Evolutionary conservation across 768 basidiomycete genomes (phyloP).

Genomic region (Tulasnella calospora): DNA sequence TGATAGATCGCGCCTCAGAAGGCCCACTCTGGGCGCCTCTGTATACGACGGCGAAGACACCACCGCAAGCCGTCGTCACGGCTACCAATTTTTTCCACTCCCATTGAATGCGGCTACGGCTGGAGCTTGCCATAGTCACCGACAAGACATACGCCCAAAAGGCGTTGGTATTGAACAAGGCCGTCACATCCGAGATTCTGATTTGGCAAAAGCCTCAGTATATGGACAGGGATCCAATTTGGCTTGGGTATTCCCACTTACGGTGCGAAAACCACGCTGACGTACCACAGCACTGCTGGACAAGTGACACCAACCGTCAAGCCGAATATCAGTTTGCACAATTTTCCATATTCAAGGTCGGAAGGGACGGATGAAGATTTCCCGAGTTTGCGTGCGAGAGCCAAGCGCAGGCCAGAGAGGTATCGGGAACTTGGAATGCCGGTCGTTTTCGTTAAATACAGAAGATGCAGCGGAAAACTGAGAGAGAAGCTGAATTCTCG

Average conservation of each 20-base stretch:
- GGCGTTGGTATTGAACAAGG: slow-evolving; percentile 81
- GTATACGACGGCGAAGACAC: slow-evolving; percentile 77
- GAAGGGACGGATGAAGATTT: slow-evolving; percentile 4
- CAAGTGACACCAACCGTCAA: slow-evolving; percentile 27
- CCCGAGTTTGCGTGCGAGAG: slow-evolving; percentile 44
- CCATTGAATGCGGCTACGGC: slow-evolving; percentile 41
- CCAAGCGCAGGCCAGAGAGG: slow-evolving; percentile 45
- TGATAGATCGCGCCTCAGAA: background rate
- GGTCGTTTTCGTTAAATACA: slow-evolving; percentile 54
- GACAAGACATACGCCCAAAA: slow-evolving; percentile 89
- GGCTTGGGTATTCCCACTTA: slow-evolving; percentile 41
- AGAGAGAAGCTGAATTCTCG: slow-evolving; percentile 47
- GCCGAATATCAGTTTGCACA: background rate
- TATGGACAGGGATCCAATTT: background rate
- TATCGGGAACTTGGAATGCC: slow-evolving; percentile 48
- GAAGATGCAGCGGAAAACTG: slow-evolving; percentile 79
- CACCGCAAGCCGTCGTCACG: slow-evolving; percentile 73
- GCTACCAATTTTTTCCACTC: slow-evolving; percentile 59
- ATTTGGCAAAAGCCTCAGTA: slow-evolving; percentile 20
- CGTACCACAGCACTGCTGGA: slow-evolving; percentile 69
- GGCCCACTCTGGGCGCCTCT: slow-evolving; percentile 39
- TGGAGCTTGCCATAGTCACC: slow-evolving; percentile 29
- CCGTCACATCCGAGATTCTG: slow-evolving; percentile 77
- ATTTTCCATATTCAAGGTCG: background rate
- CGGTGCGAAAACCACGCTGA: slow-evolving; percentile 64